Base-by-base conservation (phyloP, 345 rosid species). In the Bruguiera sexangula region DNA sequence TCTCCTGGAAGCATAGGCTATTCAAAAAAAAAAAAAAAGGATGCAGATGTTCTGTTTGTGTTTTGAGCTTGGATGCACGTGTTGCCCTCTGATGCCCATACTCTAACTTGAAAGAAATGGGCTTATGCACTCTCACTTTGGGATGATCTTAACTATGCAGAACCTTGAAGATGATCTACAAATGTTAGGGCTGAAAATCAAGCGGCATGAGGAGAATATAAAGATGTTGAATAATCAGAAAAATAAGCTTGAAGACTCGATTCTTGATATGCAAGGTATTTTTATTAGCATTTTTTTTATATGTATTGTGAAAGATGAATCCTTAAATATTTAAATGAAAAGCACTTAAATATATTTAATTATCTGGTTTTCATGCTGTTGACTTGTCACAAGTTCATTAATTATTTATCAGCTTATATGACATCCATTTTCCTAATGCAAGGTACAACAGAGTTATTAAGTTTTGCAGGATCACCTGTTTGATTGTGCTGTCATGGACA, bases 101-200 rank as follows among this genome's bases (percentile, higher is more conserved):
- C 15, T 55, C 26, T 54, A 55, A 55, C 59, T 8, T 55, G 60
- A 56, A 55, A 2, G 66, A 60, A 60, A 39, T 26, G 21, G 55
- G 34, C 26, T 30, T n/a, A 43, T 8, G 20, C 13, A 27, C 29
- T 22, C 69, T 69, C 16, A 63, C 46, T 50, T 62, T 62, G 34
- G 21, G 43, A 72, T 64, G 20, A 34, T 31, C 21, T 63, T 53
- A 64, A 69, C 53, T 68, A 1, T 71, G 74, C 83, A 89, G 85
- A 92, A 77, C 79, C 90, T 89, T 80, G 78, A 92, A 78, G 87
- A 91, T 75, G 96, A 88, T 69, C 82, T 88, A 46, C 86, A 82
- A 31, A 30, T 46, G 2, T 67, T 88, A 43, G 97, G 93, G 66
- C 65, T 61, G 76, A 86, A 83, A 78, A 80, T 92, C 79, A 89